Base-by-base conservation (phyloP, 805 yeast genomes). In the Soucietia sequanensis region DNA sequence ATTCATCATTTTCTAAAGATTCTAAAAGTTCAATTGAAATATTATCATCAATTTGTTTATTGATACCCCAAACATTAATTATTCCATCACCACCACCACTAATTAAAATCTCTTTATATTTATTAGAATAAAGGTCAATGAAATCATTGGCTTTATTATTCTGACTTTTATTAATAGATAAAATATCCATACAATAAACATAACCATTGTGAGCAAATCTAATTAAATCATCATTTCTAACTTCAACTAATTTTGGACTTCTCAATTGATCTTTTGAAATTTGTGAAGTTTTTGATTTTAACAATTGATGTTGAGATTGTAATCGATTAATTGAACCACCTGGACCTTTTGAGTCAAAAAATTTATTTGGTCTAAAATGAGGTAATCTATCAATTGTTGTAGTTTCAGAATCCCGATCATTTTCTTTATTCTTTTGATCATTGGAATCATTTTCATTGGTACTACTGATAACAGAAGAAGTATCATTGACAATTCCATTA, bases 191-290 rank as follows among this genome's bases (percentile, higher is more conserved):
- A 27, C 89, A 72, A 56, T 90, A 89, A 9, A 91, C 80, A 47
- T 85, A 91, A 11, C 98, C 96, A 52, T 86, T 79, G 56, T 91
- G 99, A 2, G 99, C 97, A 59, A 86, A 91, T 4, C 79, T 66
- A 4, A 85, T 69, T 28, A 80, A 75, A 51, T 89, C 81, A 14
- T 69, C 61, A 4, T 79, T 63, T 0, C 87, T 85, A 8, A 88
- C 75, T 57, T 91, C 89, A 25, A 82, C 67, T 27, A 84, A 64
- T 13, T 39, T 47, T 3, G 67, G 35, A 5, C 27, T 14, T 16
- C 25, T 40, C 7, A 31, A 9, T n/a, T 30, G 20, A 3, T 28
- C 30, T 9, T 24, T 9, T n/a, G n/a, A n/a, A 10, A 25, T 33
- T 13, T 32, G 26, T 15, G 36, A 31, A 9, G 47, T 35, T 24